These are phyloP conservation scores for Kwoniella dejecticola DNA, from an alignment of 768 basidiomycete species.

Conservation along the genomic window DNA sequence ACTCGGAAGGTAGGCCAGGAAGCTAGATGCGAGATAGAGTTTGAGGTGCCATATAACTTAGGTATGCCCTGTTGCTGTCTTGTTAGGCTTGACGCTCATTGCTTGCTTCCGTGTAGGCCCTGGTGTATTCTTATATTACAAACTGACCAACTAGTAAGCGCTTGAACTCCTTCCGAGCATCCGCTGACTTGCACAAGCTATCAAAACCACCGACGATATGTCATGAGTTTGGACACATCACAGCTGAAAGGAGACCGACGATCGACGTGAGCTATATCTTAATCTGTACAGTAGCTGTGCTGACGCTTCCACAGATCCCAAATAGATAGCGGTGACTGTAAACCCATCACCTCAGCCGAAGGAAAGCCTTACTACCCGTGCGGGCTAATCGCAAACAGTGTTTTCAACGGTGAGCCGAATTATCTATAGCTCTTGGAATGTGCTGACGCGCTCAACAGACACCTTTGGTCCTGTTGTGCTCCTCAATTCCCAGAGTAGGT, in stretches of 20 bases:
- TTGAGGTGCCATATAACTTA: constrained; percentile 78
- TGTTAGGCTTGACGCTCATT: constrained; percentile 5
- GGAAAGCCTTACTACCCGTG: constrained; percentile 82
- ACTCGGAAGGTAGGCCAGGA: constrained; percentile 58
- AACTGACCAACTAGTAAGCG: constrained; percentile 58
- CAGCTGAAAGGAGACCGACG: constrained; percentile 73
- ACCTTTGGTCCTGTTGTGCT: constrained; percentile 71
- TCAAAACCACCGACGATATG: constrained; percentile 98
- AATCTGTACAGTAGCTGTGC: neutral
- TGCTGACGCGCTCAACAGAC: constrained; percentile 60
- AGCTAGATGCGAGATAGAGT: constrained; percentile 74
- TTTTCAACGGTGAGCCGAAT: constrained; percentile 78
- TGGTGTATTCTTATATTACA: constrained; percentile 91
- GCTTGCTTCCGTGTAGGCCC: constrained; percentile 50
- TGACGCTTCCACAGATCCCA: constrained; percentile 27
- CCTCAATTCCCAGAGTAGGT: constrained; percentile 61
- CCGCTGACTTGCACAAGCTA: too few relatives aligned
- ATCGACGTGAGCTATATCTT: constrained; percentile 45
- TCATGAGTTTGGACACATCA: constrained; percentile 79
- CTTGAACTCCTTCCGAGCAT: neutral
- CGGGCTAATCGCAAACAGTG: constrained; percentile 92
- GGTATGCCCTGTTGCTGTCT: constrained; percentile 44
- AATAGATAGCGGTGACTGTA: constrained; percentile 71
- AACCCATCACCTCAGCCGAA: constrained; percentile 68
- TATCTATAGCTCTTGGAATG: too few relatives aligned